Percentiles rank a stretch among this genome's conserved stretches.
These are phyloP conservation scores for Naganishia randhawae DNA, from an alignment of 768 basidiomycete species.

Conservation along the genomic window DNA sequence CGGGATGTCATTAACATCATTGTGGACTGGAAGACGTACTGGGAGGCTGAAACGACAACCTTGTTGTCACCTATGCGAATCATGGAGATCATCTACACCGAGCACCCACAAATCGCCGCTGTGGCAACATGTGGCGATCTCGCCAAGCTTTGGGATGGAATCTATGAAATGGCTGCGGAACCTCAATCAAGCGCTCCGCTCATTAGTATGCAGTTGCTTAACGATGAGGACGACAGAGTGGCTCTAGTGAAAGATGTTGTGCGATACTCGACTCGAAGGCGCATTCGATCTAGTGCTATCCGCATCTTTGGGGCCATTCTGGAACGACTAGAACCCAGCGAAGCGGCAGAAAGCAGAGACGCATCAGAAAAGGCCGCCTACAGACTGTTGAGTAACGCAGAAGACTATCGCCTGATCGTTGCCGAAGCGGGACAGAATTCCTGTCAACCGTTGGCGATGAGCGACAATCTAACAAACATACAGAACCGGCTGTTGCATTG, in stretches of 20 bases:
- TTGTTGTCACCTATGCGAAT: background rate
- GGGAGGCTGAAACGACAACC: conserved; percentile 7
- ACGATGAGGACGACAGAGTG: conserved; percentile 14
- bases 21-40: background rate
- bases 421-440: conserved; percentile 20
- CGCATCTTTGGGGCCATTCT: conserved; percentile 11
- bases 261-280: conserved; percentile 12
- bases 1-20: conserved; percentile 6
- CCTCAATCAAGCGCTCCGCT: conserved; percentile 13
- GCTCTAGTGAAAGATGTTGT: background rate
- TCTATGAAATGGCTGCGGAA: conserved; percentile 9
- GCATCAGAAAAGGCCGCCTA: conserved; percentile 15
- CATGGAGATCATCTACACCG: conserved; percentile 5
- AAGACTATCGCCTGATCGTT: background rate
- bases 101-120: conserved; percentile 7
- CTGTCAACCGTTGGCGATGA: conserved; percentile 21
- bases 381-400: background rate
- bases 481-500: conserved; percentile 1
- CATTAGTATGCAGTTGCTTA: background rate
- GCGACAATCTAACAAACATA: background rate
- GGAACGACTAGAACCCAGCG: background rate
- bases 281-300: conserved; percentile 2
- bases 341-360: background rate
- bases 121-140: background rate
- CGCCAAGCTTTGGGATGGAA: conserved; percentile 3